phyloP scores from a whole-genome alignment of 148 eudicot species.

The Rhododendron ferrugineum region DNA sequence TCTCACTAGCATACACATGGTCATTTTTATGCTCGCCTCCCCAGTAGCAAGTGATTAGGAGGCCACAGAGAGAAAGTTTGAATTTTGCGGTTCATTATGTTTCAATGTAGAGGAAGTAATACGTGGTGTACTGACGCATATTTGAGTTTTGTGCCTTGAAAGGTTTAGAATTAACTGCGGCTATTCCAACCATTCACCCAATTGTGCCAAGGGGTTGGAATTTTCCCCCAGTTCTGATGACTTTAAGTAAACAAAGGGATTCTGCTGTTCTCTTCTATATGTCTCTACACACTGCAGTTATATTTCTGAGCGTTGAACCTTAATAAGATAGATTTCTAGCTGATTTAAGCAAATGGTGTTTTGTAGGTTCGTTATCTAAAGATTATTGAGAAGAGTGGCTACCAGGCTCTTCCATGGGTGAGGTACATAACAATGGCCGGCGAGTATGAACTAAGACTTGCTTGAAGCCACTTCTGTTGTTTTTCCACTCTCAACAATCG shows the following conservation, averaged over 20 bases:
- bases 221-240: neutral
- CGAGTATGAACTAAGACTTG: slow-evolving; percentile 54
- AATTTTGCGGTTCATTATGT: neutral
- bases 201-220: neutral
- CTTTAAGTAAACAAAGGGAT: neutral
- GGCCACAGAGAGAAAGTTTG: neutral
- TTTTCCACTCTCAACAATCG: neutral
- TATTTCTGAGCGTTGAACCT: neutral
- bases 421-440: slow-evolving; percentile 69
- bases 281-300: neutral
- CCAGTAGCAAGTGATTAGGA: neutral
- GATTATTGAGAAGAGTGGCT: slow-evolving; percentile 64
- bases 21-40: neutral
- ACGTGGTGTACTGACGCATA: neutral
- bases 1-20: neutral
- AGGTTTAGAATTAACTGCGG: neutral
- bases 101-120: neutral
- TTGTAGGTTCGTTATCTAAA: slow-evolving; percentile 56
- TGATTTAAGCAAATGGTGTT: neutral
- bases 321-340: neutral
- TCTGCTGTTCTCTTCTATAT: neutral
- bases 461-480: slow-evolving; percentile 18
- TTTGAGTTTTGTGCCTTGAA: neutral
- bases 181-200: neutral
- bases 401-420: slow-evolving; percentile 67